Percentiles rank a stretch among this genome's conserved stretches.
phyloP scores from a whole-genome alignment of 441 rosid species.

The Pelargonium australe region DNA sequence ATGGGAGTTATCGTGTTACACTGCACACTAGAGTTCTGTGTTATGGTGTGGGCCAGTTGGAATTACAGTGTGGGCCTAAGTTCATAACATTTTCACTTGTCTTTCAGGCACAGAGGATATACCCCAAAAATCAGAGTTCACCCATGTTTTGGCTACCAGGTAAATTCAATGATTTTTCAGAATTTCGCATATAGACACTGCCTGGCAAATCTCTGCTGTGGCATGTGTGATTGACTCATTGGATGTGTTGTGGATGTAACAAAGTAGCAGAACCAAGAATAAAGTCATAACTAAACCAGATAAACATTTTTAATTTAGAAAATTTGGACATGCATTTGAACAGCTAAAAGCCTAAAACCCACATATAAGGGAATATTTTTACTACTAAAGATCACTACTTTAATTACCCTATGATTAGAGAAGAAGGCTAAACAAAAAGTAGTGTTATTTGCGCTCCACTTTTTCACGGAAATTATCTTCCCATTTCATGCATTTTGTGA shows the following conservation, averaged over 20 bases:
- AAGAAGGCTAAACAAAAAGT: slow-evolving; percentile 11
- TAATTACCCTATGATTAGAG: slow-evolving; percentile 19
- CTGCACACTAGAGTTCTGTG: background rate
- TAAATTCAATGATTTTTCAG: slow-evolving; percentile 13
- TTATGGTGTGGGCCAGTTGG: slow-evolving; percentile 8
- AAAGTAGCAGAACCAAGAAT: background rate
- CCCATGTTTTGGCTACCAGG: slow-evolving; percentile 12
- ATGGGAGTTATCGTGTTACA: slow-evolving; percentile 3
- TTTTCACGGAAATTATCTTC: background rate
- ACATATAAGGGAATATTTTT: too few relatives aligned
- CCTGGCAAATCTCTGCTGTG: background rate
- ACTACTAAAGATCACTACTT: too few relatives aligned
- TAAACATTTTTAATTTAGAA: background rate
- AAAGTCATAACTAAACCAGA: background rate
- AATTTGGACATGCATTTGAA: background rate
- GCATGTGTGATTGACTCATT: background rate
- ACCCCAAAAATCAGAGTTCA: background rate
- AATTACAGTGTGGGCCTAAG: background rate
- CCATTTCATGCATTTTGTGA: background rate
- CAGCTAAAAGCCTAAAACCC: background rate
- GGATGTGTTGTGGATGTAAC: background rate
- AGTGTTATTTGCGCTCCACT: slow-evolving; percentile 53
- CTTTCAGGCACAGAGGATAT: slow-evolving; percentile 23
- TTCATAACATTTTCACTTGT: slow-evolving; percentile 7
- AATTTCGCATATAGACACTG: background rate